Evolutionary conservation across 805 yeast species (phyloP).

Genomic region (Vanderwaltozyma tropicalis): DNA sequence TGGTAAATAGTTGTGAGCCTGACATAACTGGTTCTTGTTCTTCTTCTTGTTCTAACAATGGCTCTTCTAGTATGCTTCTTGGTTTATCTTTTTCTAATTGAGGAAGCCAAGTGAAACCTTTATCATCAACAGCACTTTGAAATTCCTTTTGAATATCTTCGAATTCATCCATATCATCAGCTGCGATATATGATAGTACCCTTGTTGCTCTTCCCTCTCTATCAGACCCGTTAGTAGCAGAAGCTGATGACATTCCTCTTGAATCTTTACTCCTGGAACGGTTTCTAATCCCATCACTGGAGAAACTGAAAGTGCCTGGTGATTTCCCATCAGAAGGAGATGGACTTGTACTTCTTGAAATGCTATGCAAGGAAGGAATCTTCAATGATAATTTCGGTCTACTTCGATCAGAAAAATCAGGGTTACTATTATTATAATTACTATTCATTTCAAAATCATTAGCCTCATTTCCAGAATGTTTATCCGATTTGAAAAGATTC

Average conservation of each 20-base stretch:
- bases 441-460: not conserved
- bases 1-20: too few relatives aligned
- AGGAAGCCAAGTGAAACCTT: slow-evolving; percentile 25
- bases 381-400: not conserved
- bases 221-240: slow-evolving; percentile 2
- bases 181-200: slow-evolving; percentile 22
- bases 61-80: slow-evolving; percentile 11
- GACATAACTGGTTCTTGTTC: not conserved
- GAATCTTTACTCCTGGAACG: not conserved
- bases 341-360: not conserved
- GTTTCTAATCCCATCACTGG: not conserved
- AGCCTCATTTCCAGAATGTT: not conserved
- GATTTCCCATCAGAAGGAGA: not conserved
- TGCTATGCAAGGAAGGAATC: slow-evolving; percentile 1
- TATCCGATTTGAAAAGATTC: not conserved
- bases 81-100: slow-evolving; percentile 9
- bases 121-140: slow-evolving; percentile 16
- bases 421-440: too few relatives aligned
- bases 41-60: slow-evolving; percentile 3
- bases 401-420: not conserved
- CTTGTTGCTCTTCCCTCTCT: slow-evolving; percentile 19
- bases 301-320: not conserved
- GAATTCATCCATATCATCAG: slow-evolving; percentile 27
- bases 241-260: not conserved
- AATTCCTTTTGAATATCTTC: slow-evolving; percentile 25